Percentiles rank a stretch among this genome's conserved stretches.
These are phyloP conservation scores for Tetramitus jugosus DNA, from an alignment of 208 protist genomes.

Conservation along the genomic window DNA sequence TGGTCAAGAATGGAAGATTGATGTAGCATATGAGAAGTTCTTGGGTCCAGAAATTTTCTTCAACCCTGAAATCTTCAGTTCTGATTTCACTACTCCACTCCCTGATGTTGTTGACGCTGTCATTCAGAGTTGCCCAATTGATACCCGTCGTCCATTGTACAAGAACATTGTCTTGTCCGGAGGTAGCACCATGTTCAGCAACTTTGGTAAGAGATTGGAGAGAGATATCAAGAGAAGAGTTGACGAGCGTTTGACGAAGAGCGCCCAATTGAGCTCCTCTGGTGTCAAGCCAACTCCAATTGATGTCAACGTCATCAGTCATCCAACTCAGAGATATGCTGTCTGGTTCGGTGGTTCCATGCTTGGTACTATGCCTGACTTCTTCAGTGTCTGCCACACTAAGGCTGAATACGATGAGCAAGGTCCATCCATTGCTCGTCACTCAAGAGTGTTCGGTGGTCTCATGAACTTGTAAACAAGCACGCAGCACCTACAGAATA, in stretches of 20 bases:
- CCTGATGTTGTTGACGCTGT: slow-evolving; percentile 75
- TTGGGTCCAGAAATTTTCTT: slow-evolving; percentile 96
- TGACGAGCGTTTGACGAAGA: slow-evolving; percentile 45
- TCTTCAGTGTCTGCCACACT: slow-evolving; percentile 75
- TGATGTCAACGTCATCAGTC: slow-evolving; percentile 87
- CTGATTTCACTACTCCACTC: slow-evolving; percentile 77
- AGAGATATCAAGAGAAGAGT: slow-evolving; percentile 54
- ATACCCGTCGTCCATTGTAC: slow-evolving; percentile 85
- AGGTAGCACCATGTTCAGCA: slow-evolving; percentile 90
- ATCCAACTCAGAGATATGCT: slow-evolving; percentile 71
- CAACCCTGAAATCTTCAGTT: slow-evolving; percentile 87
- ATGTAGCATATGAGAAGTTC: slow-evolving; percentile 94
- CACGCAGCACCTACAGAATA: too few relatives aligned
- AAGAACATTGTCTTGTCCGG: slow-evolving; percentile 94
- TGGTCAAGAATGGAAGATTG: slow-evolving; percentile 47
- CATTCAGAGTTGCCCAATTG: slow-evolving; percentile 91
- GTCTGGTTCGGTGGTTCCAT: slow-evolving; percentile 91
- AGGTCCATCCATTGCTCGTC: slow-evolving; percentile 82
- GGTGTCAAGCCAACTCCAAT: slow-evolving; percentile 44
- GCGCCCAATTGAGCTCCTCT: neutral
- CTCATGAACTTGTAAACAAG: too few relatives aligned
- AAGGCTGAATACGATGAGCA: slow-evolving; percentile 93
- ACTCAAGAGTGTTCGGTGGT: slow-evolving; percentile 72
- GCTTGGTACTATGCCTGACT: slow-evolving; percentile 76
- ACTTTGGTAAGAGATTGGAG: slow-evolving; percentile 65